phyloP scores from a whole-genome alignment of 306 rosid species.

The Sechiopsis laciniata region DNA sequence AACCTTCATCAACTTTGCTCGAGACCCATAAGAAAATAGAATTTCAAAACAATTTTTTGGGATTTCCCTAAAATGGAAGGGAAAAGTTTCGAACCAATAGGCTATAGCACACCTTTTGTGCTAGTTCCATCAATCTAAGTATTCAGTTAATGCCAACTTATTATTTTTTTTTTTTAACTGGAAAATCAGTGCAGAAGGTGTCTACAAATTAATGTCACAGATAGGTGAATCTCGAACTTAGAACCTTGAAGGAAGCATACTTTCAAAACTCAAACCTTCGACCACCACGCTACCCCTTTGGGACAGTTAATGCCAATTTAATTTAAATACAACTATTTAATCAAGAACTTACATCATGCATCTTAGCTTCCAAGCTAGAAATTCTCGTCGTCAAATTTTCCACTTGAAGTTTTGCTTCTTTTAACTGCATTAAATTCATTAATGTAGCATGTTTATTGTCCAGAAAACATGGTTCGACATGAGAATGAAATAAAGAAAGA shows the following conservation, averaged over 20 bases:
- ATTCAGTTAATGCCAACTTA: not conserved
- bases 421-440: slow-evolving; percentile 37
- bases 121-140: slow-evolving; percentile 1
- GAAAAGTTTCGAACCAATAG: not conserved
- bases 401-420: slow-evolving; percentile 38
- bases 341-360: slow-evolving; percentile 43
- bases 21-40: not conserved
- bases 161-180: too few relatives aligned
- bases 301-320: too few relatives aligned
- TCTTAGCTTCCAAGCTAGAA: slow-evolving; percentile 49
- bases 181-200: too few relatives aligned
- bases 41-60: not conserved
- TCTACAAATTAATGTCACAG: too few relatives aligned
- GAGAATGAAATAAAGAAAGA: slow-evolving; percentile 22
- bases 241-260: too few relatives aligned
- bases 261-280: too few relatives aligned
- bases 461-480: slow-evolving; percentile 13
- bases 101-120: not conserved
- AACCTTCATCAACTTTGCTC: not conserved
- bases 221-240: too few relatives aligned
- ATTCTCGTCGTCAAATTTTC: slow-evolving; percentile 51
- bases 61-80: not conserved
- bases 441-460: not conserved
- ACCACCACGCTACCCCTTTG: too few relatives aligned
- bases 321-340: not conserved